Base-by-base conservation (phyloP, 1,284 basidiomycete species). In the Somion occarium region DNA sequence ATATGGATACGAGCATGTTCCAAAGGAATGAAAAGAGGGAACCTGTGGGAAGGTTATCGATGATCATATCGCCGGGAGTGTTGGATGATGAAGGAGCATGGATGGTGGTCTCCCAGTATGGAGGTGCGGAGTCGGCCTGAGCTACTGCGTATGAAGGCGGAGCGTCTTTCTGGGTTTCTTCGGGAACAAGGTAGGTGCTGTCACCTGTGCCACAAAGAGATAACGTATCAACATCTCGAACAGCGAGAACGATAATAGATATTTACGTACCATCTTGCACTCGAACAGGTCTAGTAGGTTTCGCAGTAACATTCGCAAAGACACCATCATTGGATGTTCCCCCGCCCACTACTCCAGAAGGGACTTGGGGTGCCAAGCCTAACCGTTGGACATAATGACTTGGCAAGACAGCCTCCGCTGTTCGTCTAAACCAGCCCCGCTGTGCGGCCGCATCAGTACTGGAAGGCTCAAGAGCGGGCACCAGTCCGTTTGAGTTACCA, bases 71-170 rank as follows among this genome's bases (percentile, higher is more conserved):
- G 42, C 87, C 88, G 27, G 67, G 62, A 44, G 61, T 58, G 56
- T 61, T 62, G 49, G 69, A 57, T 44, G 80, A 70, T 51, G 85
- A 84, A 5, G 88, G 87, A 22, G 88, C 85, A 59, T 98, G 91
- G 22, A 98, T 85, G 1, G 94, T 96, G 4, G 93, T 98, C 64
- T 98, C 97, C 88, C 95, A 98, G 69, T 99, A 99, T 0, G 95
- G 91, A 1, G 96, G 96, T 1, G 95, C 94, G 12, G 93, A 84
- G 68, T 99, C 96, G 9, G 92, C 88, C 59, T 97, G 88, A 3
- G 97, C 96, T 27, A 84, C 77, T 42, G 92, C 87, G 69, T 99
- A 99, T 3, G 86, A 83, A 13, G 94, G 94, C 3, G 94, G 93
- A 0, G 87, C 83, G 53, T 93, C 88, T 56, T 88, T 83, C 57